Evolutionary conservation across 257 asterid genomes (phyloP).

Genomic region (Lavandula angustifolia): DNA sequence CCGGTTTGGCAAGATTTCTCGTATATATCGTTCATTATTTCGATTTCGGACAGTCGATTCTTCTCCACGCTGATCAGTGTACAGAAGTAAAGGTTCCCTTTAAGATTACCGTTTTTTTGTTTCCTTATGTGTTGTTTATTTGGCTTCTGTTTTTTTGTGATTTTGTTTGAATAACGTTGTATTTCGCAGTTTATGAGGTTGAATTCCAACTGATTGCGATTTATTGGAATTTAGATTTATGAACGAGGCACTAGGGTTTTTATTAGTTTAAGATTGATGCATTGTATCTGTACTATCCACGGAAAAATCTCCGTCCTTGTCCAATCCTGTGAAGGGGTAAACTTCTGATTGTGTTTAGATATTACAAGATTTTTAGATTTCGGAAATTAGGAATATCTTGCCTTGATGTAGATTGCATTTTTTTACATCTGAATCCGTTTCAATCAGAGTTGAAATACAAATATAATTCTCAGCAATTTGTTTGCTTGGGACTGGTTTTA

Average conservation of each 20-base stretch:
- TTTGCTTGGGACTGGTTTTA: background rate
- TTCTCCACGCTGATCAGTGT: constrained; percentile 23
- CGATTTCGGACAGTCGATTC: background rate
- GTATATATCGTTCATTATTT: background rate
- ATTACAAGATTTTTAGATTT: background rate
- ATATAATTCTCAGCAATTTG: constrained; percentile 6
- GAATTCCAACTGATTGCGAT: background rate
- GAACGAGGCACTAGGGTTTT: constrained; percentile 24
- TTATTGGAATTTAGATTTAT: background rate
- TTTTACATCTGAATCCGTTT: background rate
- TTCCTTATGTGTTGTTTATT: constrained; percentile 11
- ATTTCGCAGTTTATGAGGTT: background rate
- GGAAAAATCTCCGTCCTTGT: background rate
- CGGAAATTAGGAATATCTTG: background rate
- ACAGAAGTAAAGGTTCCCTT: constrained; percentile 24
- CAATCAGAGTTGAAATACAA: background rate
- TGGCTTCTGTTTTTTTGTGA: background rate
- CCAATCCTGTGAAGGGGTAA: background rate
- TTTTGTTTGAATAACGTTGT: background rate
- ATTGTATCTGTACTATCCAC: background rate
- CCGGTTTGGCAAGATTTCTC: background rate
- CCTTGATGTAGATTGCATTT: background rate
- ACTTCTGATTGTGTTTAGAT: background rate
- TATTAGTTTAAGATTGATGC: background rate
- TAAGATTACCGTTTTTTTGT: background rate